These are phyloP conservation scores for Chlamydomonas sp. DNA, from an alignment of 139 green algal genomes.

Conservation along the genomic window DNA sequence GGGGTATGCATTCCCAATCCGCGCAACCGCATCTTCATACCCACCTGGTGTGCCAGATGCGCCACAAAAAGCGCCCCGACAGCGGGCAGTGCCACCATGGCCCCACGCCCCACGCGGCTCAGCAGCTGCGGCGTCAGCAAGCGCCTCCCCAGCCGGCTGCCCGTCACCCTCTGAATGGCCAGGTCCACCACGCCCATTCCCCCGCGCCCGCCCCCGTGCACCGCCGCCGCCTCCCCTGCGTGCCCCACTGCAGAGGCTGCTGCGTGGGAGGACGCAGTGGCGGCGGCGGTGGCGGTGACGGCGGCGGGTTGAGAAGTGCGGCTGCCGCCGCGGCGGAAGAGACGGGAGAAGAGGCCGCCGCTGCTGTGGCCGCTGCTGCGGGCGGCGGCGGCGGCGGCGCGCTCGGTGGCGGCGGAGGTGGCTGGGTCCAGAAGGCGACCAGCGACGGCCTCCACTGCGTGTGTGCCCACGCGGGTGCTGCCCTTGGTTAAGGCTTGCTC, in stretches of 20 bases:
- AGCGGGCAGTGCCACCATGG: conserved; percentile 58
- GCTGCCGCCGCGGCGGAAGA: no score
- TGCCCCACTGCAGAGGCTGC: conserved; percentile 1
- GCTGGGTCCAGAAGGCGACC: conserved; percentile 21
- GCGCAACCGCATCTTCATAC: not conserved
- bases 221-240: not conserved
- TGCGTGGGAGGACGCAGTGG: not conserved
- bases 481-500: conserved; percentile 11
- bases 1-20: no score
- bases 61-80: conserved; percentile 63
- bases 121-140: conserved; percentile 48
- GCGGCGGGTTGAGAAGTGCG: no score
- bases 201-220: conserved; percentile 8
- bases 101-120: conserved; percentile 51
- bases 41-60: conserved; percentile 57
- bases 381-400: not conserved
- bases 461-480: not conserved
- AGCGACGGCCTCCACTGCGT: conserved; percentile 12
- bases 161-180: conserved; percentile 36
- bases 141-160: conserved; percentile 19
- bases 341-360: not conserved
- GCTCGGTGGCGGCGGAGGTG: not conserved
- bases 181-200: conserved; percentile 35
- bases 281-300: not conserved
- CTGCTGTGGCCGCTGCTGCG: not conserved